These are phyloP conservation scores for Penicillium expansum DNA, from an alignment of 2,329 filamentous ascomycete genomes.

Conservation along the genomic window DNA sequence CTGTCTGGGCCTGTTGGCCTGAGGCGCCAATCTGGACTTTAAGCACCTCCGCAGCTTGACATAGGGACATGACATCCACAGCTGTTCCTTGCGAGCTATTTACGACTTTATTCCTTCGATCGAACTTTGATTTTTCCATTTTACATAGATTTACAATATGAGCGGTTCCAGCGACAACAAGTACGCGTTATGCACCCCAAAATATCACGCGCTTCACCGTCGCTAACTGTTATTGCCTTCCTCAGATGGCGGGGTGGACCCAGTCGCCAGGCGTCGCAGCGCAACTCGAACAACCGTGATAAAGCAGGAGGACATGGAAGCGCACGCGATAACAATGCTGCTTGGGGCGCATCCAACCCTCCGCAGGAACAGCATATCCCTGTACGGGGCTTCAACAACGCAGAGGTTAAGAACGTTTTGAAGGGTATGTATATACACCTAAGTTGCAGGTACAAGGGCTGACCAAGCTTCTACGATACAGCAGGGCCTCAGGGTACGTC, in stretches of 20 bases:
- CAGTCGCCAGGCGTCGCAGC: conserved; percentile 38
- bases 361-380: conserved; percentile 42
- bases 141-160: conserved; percentile 27
- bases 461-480: conserved; percentile 3
- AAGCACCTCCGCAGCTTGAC: conserved; percentile 7
- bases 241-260: conserved; percentile 43
- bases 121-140: not conserved
- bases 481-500: conserved; percentile 33
- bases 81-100: conserved; percentile 20
- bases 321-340: conserved; percentile 31
- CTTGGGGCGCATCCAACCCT: conserved; percentile 30
- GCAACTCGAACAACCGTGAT: conserved; percentile 35
- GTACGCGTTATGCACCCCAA: conserved; percentile 23
- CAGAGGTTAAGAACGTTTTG: conserved; percentile 42
- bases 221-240: conserved; percentile 14
- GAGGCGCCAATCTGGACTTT: conserved; percentile 18
- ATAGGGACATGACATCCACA: conserved; percentile 14
- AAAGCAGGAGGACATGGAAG: conserved; percentile 30
- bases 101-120: not conserved
- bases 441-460: conserved; percentile 1
- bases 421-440: conserved; percentile 32
- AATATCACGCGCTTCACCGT: not conserved
- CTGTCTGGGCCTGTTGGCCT: conserved; percentile 10
- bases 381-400: conserved; percentile 45
- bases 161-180: conserved; percentile 39